These are phyloP conservation scores for Senecio squalidus DNA, from an alignment of 140 eudicot genomes.

Conservation along the genomic window DNA sequence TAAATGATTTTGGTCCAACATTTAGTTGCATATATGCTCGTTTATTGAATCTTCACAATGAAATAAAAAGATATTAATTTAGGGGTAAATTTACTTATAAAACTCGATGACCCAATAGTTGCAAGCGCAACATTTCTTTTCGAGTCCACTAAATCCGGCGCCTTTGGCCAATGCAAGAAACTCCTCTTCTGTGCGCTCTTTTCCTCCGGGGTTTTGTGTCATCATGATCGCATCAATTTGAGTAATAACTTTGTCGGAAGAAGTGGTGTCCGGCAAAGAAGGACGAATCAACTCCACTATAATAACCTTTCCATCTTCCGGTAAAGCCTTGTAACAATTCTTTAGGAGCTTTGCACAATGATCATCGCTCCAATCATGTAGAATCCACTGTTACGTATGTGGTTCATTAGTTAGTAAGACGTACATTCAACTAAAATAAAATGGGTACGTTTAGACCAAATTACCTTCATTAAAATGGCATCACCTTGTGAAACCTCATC, in stretches of 20 bases:
- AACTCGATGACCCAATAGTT: conserved; percentile 43
- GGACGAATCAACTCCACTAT: conserved; percentile 33
- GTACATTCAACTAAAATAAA: neutral
- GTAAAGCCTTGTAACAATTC: conserved; percentile 19
- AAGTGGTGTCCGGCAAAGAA: conserved; percentile 19
- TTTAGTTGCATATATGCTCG: too few relatives aligned
- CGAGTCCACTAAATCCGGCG: conserved; percentile 38
- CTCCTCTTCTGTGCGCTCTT: conserved; percentile 38
- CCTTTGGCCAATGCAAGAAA: conserved; percentile 30
- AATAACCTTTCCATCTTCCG: conserved; percentile 29
- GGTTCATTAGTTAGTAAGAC: neutral
- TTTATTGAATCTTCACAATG: too few relatives aligned
- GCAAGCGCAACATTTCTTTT: conserved; percentile 15
- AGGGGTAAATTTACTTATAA: conserved; percentile 15
- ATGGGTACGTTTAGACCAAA: neutral
- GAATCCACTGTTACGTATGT: conserved; percentile 27
- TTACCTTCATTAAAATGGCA: conserved; percentile 33
- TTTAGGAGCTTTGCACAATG: conserved; percentile 21
- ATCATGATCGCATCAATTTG: conserved; percentile 28
- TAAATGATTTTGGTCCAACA: too few relatives aligned
- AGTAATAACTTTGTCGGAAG: neutral
- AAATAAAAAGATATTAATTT: too few relatives aligned
- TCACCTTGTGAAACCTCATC: conserved; percentile 20
- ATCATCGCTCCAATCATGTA: conserved; percentile 48
- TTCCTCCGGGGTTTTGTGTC: conserved; percentile 36